Evolutionary conservation across 805 yeast genomes (phyloP).

Genomic region (Metschnikowia henanensis): DNA sequence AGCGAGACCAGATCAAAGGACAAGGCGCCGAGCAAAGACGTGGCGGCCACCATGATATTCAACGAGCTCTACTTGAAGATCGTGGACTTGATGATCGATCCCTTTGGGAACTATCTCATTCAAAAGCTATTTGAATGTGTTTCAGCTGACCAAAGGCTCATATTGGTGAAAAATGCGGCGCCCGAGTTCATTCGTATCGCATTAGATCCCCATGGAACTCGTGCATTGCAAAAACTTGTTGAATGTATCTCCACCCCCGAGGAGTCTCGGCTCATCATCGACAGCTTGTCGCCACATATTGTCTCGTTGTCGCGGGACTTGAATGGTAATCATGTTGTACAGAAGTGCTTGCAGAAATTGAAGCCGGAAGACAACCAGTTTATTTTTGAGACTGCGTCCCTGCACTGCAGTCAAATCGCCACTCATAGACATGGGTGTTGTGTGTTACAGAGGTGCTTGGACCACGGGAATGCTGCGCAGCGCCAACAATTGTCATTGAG

Average conservation of each 20-base stretch:
- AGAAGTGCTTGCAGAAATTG: slow-evolving; percentile 81
- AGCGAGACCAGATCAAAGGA: slow-evolving; percentile 27
- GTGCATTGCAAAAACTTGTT: slow-evolving; percentile 90
- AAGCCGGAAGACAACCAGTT: slow-evolving; percentile 73
- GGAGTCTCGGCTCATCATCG: slow-evolving; percentile 66
- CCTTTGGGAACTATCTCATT: slow-evolving; percentile 95
- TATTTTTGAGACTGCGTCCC: slow-evolving; percentile 81
- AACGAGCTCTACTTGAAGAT: slow-evolving; percentile 76
- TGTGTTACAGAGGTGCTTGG: slow-evolving; percentile 92
- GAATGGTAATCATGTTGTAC: slow-evolving; percentile 97
- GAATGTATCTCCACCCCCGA: slow-evolving; percentile 74
- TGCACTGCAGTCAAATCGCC: slow-evolving; percentile 75
- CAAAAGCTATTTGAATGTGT: slow-evolving; percentile 88
- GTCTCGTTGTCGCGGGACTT: slow-evolving; percentile 82
- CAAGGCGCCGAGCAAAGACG: slow-evolving; percentile 25
- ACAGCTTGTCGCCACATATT: slow-evolving; percentile 64
- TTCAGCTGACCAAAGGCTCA: slow-evolving; percentile 63
- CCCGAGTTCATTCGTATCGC: slow-evolving; percentile 79
- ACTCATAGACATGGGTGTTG: slow-evolving; percentile 96
- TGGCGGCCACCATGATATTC: slow-evolving; percentile 73
- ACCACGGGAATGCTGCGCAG: slow-evolving; percentile 77
- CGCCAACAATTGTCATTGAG: slow-evolving; percentile 62
- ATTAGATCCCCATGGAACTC: slow-evolving; percentile 91
- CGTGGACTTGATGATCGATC: slow-evolving; percentile 89
- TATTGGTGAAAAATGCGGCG: slow-evolving; percentile 68